Base-by-base conservation (phyloP, 768 basidiomycete genomes). In the Tubosaeta sp. region DNA sequence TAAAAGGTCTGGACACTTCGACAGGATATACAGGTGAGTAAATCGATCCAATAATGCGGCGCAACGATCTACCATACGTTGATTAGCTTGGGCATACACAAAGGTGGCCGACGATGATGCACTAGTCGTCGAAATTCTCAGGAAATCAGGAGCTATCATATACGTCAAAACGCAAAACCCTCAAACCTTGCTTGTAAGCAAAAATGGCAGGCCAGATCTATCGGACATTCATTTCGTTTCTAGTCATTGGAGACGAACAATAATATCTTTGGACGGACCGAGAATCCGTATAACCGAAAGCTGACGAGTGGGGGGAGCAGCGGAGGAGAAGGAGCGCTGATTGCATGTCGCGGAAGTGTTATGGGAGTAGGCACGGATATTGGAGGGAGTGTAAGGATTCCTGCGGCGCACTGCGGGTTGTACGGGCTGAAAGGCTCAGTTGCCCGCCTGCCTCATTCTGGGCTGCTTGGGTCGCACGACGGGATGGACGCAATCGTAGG, bases 251-350 rank as follows among this genome's bases (percentile, higher is more conserved):
- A 82, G 48, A 78, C 76, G 25, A 72, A 80, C 59, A 82, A 79
- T 55, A 78, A 81, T 45, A 46, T 69, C 16, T 71, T 67, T 51
- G 93, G 91, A 0, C 75, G 80, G 19, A 80, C 86, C 1, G 67
- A 74, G 16, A 93, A 93, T 63, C 93, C 93, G 0, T 76, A 73
- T 67, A 81, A 81, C 62, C 71, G 72, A 44, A 62, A 62, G 1
- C 58, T 75, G 34, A 74, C 73, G 25, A 58, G 68, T 13, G 77
- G 77, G 34, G 77, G 78, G 22, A 78, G 76, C 46, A 76, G 74
- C 29, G 77, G 77, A 33, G 77, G 77, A 29, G 77, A 79, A 55
- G 66, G 71, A 29, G 76, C 79, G 6, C 60, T 80, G 12, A 62
- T 79, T 39, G 73, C 76, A 29, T 63, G 71, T 27, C 68, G 70